phyloP scores from a whole-genome alignment of 345 rosid species.

The Boechera stricta region DNA sequence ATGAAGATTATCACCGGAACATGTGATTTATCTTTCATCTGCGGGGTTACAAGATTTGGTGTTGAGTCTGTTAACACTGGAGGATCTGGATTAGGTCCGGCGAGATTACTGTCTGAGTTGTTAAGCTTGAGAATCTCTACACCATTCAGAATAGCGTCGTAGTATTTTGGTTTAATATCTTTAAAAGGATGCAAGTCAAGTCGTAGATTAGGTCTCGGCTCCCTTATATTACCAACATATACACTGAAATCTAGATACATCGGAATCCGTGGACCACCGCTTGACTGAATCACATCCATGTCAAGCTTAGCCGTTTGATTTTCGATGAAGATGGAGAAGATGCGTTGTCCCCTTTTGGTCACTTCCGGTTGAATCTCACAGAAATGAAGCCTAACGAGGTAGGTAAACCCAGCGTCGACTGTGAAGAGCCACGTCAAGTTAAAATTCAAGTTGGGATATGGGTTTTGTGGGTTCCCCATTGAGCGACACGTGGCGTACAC shows the following conservation, averaged over 20 bases:
- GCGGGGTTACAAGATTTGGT: too few species aligned
- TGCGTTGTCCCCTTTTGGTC: neutral
- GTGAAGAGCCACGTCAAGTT: too few species aligned
- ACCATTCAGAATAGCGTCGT: slow-evolving; percentile 52
- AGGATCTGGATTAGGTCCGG: too few species aligned
- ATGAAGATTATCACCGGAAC: neutral
- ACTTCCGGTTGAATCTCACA: neutral
- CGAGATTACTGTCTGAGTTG: too few species aligned
- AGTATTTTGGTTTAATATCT: too few species aligned
- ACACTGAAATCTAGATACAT: slow-evolving; percentile 40
- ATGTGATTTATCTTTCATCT: too few species aligned
- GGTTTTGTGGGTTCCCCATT: too few species aligned
- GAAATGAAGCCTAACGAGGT: too few species aligned
- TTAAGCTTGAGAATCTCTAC: slow-evolving; percentile 57
- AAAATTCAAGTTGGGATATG: too few species aligned
- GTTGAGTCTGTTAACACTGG: too few species aligned
- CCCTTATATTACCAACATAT: neutral
- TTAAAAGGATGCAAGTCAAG: slow-evolving; percentile 41
- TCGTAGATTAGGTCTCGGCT: slow-evolving; percentile 22
- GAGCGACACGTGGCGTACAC: too few species aligned
- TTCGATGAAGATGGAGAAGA: slow-evolving; percentile 26
- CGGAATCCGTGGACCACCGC: slow-evolving; percentile 46
- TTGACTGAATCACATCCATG: slow-evolving; percentile 43
- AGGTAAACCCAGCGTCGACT: too few species aligned
- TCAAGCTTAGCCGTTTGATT: neutral